Percentiles rank a stretch among this genome's conserved stretches.
Evolutionary conservation across 257 asterid species (phyloP).

Genomic region (Echites panduratus): DNA sequence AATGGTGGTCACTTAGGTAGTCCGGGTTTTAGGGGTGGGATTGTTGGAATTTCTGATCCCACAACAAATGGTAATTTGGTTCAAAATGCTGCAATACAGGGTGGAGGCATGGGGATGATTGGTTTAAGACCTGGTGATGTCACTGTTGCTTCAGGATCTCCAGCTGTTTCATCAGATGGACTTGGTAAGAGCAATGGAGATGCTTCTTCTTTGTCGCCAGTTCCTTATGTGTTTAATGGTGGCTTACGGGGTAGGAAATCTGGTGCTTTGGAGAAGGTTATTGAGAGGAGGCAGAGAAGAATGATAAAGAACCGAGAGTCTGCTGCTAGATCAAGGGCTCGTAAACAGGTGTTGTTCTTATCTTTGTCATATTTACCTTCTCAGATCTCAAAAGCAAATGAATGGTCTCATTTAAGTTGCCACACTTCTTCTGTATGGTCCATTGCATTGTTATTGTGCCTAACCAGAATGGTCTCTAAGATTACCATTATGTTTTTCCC

Average conservation of each 20-base stretch:
- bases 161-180: conserved; percentile 72
- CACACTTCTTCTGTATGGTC: not conserved
- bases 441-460: not conserved
- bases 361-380: not conserved
- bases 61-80: conserved; percentile 31
- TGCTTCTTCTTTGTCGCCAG: conserved; percentile 61
- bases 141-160: conserved; percentile 40
- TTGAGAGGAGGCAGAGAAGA: conserved; percentile 94
- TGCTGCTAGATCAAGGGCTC: conserved; percentile 95
- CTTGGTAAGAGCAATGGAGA: conserved; percentile 65
- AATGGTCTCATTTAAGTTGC: not conserved
- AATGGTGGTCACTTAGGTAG: conserved; percentile 35
- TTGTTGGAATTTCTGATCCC: conserved; percentile 45
- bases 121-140: conserved; percentile 55
- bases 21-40: conserved; percentile 44
- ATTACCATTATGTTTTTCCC: not conserved
- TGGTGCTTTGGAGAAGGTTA: conserved; percentile 75
- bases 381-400: not conserved
- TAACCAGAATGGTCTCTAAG: not conserved
- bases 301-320: conserved; percentile 95
- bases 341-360: conserved; percentile 66
- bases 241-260: conserved; percentile 62
- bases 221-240: conserved; percentile 65
- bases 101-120: conserved; percentile 52
- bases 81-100: conserved; percentile 38